Base-by-base conservation (phyloP, 371 early-diverging fungal species). In the Syncephalis plumigaleata region DNA sequence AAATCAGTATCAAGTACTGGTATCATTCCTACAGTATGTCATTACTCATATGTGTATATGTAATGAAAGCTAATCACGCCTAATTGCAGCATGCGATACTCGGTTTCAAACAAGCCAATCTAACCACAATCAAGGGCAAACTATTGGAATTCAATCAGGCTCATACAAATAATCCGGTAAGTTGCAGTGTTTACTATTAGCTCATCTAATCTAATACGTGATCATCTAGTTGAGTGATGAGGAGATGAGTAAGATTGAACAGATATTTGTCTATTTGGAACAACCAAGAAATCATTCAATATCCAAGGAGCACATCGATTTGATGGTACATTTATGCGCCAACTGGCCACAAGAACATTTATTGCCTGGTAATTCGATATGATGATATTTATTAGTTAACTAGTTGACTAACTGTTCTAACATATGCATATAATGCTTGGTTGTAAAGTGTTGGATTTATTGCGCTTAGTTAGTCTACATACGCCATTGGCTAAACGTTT, bases 111-210 rank as follows among this genome's bases (percentile, higher is more conserved):
- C 73, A 77, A 44, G 79, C 81, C 37, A 89, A 86, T 45, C 57
- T 77, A 2, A 61, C 66, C 11, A 84, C 81, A 1, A 77, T 91
- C 20, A 53, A 71, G 23, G 70, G 63, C 23, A 94, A 94, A 51
- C 56, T 90, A 16, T 51, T 54, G 9, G 72, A 86, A 46, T 57
- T 87, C 39, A 85, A 87, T 55, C 48, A 46, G 1, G 60, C 22
- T 50, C 43, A 16, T 47, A 40, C n/a, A 45, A 23, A 23, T 44
- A 46, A 9, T 46, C 47, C 2, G 44, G 51, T 0, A 23, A 23
- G 1, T 54, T 77, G 9, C 42, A 56, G 3, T 57, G 51, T 0
- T 46, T n/a, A n/a, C n/a, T n/a, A n/a, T n/a, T n/a, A n/a, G n/a
- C n/a, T n/a, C n/a, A n/a, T n/a, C n/a, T n/a, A n/a, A n/a, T n/a